A percentile compares a stretch with the other conserved stretches of the same genome.
These are phyloP conservation scores for Chlorella sp. DNA, from an alignment of 139 green algal genomes.

Conservation along the genomic window DNA sequence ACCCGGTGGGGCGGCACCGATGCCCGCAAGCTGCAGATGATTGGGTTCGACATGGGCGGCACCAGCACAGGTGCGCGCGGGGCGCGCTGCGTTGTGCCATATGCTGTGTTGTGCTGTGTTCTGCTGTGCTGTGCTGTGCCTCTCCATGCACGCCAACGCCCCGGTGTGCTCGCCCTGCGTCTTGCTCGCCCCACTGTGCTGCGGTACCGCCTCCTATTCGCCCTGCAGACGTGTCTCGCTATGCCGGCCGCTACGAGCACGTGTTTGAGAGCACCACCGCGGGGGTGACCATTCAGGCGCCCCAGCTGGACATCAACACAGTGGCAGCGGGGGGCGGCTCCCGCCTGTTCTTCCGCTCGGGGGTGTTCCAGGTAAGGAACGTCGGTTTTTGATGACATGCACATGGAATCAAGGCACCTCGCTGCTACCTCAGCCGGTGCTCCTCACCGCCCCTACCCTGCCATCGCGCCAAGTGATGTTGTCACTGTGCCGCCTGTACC, in stretches of 20 bases:
- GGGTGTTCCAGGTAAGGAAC: conserved; percentile 58
- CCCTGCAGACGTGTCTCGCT: conserved; percentile 87
- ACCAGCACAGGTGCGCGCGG: conserved; percentile 64
- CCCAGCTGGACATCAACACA: conserved; percentile 99
- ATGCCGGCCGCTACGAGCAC: conserved; percentile 88
- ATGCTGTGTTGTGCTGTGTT: no score
- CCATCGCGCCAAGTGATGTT: no score
- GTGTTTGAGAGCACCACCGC: conserved; percentile 96
- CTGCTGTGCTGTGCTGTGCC: no score
- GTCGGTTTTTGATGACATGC: no score
- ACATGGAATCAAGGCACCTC: no score
- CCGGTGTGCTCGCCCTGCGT: no score
- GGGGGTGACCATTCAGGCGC: conserved; percentile 88
- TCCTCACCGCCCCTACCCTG: no score
- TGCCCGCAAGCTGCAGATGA: conserved; percentile 69
- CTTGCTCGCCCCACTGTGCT: no score
- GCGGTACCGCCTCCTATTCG: background rate
- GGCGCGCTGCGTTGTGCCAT: no score
- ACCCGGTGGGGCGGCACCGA: conserved; percentile 72
- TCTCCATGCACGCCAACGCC: no score
- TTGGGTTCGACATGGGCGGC: conserved; percentile 99
- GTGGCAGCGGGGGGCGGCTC: conserved; percentile 95
- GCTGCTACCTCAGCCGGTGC: no score
- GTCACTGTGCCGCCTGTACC: no score
- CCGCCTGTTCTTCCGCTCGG: conserved; percentile 79